These are phyloP conservation scores for Lactifluus rugatus DNA, from an alignment of 768 basidiomycete genomes.

Conservation along the genomic window DNA sequence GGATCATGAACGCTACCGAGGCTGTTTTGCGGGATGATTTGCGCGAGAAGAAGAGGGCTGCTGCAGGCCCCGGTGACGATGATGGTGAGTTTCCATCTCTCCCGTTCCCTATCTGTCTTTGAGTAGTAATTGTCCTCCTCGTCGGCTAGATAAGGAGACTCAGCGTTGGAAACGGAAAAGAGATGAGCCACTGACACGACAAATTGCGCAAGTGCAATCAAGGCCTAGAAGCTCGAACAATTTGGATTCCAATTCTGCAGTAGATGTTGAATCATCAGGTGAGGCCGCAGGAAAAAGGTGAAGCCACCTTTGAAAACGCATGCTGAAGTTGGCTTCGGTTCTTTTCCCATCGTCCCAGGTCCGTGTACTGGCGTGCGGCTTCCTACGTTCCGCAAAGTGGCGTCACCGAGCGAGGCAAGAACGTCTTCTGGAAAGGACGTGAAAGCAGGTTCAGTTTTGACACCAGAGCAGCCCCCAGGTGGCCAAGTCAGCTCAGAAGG, in stretches of 20 bases:
- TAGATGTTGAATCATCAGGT: not conserved
- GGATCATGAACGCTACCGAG: too few relatives aligned
- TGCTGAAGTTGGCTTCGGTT: not conserved
- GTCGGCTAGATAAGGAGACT: not conserved
- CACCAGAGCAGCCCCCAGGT: not conserved
- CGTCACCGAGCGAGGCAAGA: not conserved
- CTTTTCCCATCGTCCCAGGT: not conserved
- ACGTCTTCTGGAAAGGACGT: not conserved
- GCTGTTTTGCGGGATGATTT: too few relatives aligned
- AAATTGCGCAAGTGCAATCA: not conserved
- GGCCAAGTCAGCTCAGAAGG: too few relatives aligned
- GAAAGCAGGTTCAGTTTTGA: not conserved
- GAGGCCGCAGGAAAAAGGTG: not conserved
- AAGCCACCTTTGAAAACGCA: not conserved
- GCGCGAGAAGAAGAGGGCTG: not conserved
- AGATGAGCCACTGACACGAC: not conserved
- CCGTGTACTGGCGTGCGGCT: not conserved
- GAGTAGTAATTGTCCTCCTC: not conserved
- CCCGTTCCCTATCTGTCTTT: too few relatives aligned
- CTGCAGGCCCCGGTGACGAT: not conserved
- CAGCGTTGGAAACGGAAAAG: constrained; percentile 1
- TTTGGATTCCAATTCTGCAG: not conserved
- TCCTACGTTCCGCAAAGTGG: not conserved
- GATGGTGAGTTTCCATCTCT: not conserved
- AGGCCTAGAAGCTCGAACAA: not conserved